Conservation (phyloP, 192 early-diverging fungal genomes). For the Dissophora ornata region DNA sequence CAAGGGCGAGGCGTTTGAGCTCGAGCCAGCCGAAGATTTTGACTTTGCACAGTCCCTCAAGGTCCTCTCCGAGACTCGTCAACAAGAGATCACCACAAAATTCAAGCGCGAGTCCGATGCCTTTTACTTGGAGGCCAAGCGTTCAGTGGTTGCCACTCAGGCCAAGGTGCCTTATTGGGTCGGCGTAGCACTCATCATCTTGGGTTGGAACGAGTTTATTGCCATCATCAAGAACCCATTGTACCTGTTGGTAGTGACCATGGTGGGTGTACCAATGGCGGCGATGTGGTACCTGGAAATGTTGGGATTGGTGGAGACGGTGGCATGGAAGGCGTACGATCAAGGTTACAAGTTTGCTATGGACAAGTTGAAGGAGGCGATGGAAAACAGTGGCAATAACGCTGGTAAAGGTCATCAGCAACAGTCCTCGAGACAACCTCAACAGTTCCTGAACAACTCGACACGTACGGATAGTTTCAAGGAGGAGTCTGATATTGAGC, state of each 20-base stretch:
- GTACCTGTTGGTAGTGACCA: slow-evolving; percentile 74
- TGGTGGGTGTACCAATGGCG: slow-evolving; percentile 69
- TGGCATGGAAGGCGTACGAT: slow-evolving; percentile 50
- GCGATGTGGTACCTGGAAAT: slow-evolving; percentile 75
- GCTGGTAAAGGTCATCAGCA: not conserved
- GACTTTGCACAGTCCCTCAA: slow-evolving; percentile 70
- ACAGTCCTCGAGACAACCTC: slow-evolving; percentile 25
- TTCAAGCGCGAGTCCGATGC: slow-evolving; percentile 93
- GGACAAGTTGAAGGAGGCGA: slow-evolving; percentile 38
- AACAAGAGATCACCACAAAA: slow-evolving; percentile 77
- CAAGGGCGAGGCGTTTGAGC: slow-evolving; percentile 48
- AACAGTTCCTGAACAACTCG: slow-evolving; percentile 21
- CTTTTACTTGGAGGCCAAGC: slow-evolving; percentile 95
- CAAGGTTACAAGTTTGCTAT: slow-evolving; percentile 46
- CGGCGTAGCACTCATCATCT: slow-evolving; percentile 72
- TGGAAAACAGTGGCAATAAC: slow-evolving; percentile 34
- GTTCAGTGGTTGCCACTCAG: slow-evolving; percentile 89
- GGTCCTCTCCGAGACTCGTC: slow-evolving; percentile 69
- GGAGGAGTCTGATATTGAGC: slow-evolving; percentile 44
- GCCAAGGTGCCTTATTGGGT: slow-evolving; percentile 91
- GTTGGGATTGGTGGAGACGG: slow-evolving; percentile 69
- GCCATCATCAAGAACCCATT: slow-evolving; percentile 86
- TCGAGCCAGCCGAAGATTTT: slow-evolving; percentile 60
- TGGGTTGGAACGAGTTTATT: slow-evolving; percentile 98
- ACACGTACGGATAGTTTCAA: slow-evolving; percentile 14